A percentile compares a stretch with the other conserved stretches of the same genome.
Evolutionary conservation across 1,139 yeast species (phyloP).

Genomic region (Pichia sp.): DNA sequence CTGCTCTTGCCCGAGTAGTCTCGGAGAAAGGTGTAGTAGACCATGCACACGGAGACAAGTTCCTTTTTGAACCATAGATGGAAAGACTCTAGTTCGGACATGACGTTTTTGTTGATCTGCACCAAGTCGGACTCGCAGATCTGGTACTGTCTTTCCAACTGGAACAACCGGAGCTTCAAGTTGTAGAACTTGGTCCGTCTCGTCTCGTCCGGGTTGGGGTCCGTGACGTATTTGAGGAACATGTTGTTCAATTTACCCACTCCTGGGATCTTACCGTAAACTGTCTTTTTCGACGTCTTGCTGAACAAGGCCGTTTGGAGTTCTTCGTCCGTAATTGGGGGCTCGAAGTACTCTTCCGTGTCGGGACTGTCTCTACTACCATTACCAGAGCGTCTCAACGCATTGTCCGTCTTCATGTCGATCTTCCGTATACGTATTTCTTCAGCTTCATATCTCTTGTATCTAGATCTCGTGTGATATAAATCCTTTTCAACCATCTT

Average conservation of each 20-base stretch:
- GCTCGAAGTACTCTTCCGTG: slow-evolving; percentile 16
- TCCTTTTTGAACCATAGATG: slow-evolving; percentile 32
- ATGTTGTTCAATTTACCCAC: slow-evolving; percentile 52
- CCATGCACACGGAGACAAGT: slow-evolving; percentile 21
- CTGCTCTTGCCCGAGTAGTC: slow-evolving; percentile 26
- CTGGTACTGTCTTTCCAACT: slow-evolving; percentile 49
- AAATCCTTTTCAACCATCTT: slow-evolving; percentile 57
- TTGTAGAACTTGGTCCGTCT: slow-evolving; percentile 45
- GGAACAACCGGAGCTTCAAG: slow-evolving; percentile 41
- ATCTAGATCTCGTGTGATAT: slow-evolving; percentile 42
- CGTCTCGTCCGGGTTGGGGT: slow-evolving; percentile 56
- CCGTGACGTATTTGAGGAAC: slow-evolving; percentile 50
- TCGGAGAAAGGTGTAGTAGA: slow-evolving; percentile 24
- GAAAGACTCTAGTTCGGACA: slow-evolving; percentile 26
- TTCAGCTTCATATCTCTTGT: slow-evolving; percentile 41
- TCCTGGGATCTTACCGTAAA: slow-evolving; percentile 37
- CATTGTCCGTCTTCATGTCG: slow-evolving; percentile 34
- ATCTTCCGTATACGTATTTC: slow-evolving; percentile 43
- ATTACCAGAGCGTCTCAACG: slow-evolving; percentile 16
- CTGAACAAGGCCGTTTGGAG: slow-evolving; percentile 36
- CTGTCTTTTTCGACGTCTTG: slow-evolving; percentile 26
- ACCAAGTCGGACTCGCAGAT: slow-evolving; percentile 47
- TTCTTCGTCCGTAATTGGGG: slow-evolving; percentile 35
- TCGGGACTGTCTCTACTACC: slow-evolving; percentile 5
- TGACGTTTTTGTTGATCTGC: slow-evolving; percentile 41